phyloP scores from a whole-genome alignment of 352 stramenopile species.

The Globisporangium paroecandrum region DNA sequence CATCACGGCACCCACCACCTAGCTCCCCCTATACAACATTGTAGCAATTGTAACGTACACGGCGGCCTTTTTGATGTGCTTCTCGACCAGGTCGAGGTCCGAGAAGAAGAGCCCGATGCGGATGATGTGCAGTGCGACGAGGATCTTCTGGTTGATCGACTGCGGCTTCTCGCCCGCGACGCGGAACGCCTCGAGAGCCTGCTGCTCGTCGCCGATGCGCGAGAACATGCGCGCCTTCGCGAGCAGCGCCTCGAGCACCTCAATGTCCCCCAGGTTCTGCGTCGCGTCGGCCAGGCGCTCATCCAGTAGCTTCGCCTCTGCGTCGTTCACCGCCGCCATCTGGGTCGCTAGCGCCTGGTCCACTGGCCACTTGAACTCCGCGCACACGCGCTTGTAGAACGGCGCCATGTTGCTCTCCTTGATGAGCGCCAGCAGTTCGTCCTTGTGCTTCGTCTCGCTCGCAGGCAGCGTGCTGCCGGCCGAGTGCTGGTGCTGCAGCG shows the following conservation, averaged over 20 bases:
- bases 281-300: slow-evolving; percentile 90
- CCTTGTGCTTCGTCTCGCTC: slow-evolving; percentile 31
- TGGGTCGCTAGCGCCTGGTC: slow-evolving; percentile 48
- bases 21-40: neutral
- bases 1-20: neutral
- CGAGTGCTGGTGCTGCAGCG: slow-evolving; percentile 70
- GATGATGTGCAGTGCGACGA: slow-evolving; percentile 94
- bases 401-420: slow-evolving; percentile 67
- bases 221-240: slow-evolving; percentile 93
- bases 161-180: slow-evolving; percentile 92
- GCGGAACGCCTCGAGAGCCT: slow-evolving; percentile 89
- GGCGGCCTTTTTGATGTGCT: slow-evolving; percentile 87
- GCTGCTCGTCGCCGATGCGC: slow-evolving; percentile 90
- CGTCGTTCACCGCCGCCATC: slow-evolving; percentile 65
- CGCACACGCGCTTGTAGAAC: slow-evolving; percentile 74
- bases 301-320: slow-evolving; percentile 77
- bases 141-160: slow-evolving; percentile 97
- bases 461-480: slow-evolving; percentile 29
- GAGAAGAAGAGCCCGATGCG: slow-evolving; percentile 87
- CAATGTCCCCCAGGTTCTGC: slow-evolving; percentile 96
- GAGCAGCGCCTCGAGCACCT: slow-evolving; percentile 95
- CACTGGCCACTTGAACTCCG: slow-evolving; percentile 65
- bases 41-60: slow-evolving; percentile 30
- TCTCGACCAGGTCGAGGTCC: slow-evolving; percentile 80
- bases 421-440: slow-evolving; percentile 66